Percentiles rank a stretch among this genome's conserved stretches.
Evolutionary conservation across 2,329 filamentous ascomycete genomes (phyloP).

Genomic region (Blastomyces parvus): DNA sequence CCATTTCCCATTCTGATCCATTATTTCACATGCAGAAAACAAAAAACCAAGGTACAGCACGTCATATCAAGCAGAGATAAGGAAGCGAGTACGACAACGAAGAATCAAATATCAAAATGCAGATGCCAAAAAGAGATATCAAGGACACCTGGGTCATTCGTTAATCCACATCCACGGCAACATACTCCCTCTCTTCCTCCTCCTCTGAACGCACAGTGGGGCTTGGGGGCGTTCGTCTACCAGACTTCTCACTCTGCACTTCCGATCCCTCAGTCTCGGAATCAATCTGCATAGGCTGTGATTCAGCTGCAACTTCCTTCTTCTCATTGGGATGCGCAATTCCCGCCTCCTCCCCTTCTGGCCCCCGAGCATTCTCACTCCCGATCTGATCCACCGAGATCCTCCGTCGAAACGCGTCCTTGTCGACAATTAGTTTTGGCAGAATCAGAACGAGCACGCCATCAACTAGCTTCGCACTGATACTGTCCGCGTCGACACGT

Average conservation of each 20-base stretch:
- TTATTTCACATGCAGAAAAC: neutral
- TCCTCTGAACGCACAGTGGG: slow-evolving; percentile 13
- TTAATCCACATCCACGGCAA: slow-evolving; percentile 50
- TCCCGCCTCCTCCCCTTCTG: slow-evolving; percentile 8
- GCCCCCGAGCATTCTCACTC: slow-evolving; percentile 33
- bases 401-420: slow-evolving; percentile 15
- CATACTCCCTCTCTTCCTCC: slow-evolving; percentile 38
- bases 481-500: slow-evolving; percentile 56
- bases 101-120: neutral
- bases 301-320: slow-evolving; percentile 10
- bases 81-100: neutral
- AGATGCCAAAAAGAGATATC: neutral
- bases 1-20: neutral
- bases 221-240: neutral
- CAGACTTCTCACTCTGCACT: slow-evolving; percentile 17
- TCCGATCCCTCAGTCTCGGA: slow-evolving; percentile 18
- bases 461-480: slow-evolving; percentile 68
- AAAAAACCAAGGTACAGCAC: neutral
- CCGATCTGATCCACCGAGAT: slow-evolving; percentile 46
- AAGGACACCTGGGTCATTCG: neutral
- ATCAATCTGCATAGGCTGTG: slow-evolving; percentile 19
- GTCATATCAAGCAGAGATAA: neutral
- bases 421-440: slow-evolving; percentile 57
- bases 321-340: slow-evolving; percentile 18
- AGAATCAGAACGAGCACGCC: slow-evolving; percentile 68